These are phyloP conservation scores for Xylariales sp. DNA, from an alignment of 2,329 filamentous ascomycete genomes.

Conservation along the genomic window DNA sequence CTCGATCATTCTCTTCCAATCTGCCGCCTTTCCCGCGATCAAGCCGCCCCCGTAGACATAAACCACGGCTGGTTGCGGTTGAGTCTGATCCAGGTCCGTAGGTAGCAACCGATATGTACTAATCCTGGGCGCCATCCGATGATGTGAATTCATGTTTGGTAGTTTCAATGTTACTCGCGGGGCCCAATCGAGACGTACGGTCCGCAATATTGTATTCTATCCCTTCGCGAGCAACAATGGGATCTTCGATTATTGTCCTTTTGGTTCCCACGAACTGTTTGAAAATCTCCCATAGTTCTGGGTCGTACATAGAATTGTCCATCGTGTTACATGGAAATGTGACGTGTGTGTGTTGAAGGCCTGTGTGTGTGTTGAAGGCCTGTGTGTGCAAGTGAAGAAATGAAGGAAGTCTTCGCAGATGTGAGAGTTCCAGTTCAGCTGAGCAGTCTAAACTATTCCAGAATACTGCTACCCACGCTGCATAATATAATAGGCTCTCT, in stretches of 20 bases:
- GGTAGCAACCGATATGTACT: not conserved
- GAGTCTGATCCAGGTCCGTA: not conserved
- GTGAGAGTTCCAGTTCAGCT: too few species aligned
- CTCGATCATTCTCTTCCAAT: not conserved
- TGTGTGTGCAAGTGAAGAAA: too few species aligned
- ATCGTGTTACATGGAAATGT: too few species aligned
- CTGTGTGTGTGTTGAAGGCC: too few species aligned
- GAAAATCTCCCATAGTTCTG: conserved; percentile 2
- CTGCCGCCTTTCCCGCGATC: not conserved
- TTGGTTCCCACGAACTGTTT: not conserved
- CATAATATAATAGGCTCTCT: too few species aligned
- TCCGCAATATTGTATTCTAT: not conserved
- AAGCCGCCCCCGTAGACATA: conserved; percentile 3
- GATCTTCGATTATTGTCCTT: not conserved
- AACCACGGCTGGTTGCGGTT: not conserved
- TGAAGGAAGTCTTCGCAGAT: too few species aligned
- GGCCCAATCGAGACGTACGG: too few species aligned
- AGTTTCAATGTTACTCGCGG: not conserved
- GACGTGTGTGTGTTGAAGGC: too few species aligned
- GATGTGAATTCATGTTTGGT: not conserved
- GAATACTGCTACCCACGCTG: too few species aligned
- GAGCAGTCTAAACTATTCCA: too few species aligned
- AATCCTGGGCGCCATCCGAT: not conserved
- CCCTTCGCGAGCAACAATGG: not conserved
- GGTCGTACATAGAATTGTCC: too few species aligned